These are phyloP conservation scores for Micractinium sp. DNA, from an alignment of 139 green algal species.

Conservation along the genomic window DNA sequence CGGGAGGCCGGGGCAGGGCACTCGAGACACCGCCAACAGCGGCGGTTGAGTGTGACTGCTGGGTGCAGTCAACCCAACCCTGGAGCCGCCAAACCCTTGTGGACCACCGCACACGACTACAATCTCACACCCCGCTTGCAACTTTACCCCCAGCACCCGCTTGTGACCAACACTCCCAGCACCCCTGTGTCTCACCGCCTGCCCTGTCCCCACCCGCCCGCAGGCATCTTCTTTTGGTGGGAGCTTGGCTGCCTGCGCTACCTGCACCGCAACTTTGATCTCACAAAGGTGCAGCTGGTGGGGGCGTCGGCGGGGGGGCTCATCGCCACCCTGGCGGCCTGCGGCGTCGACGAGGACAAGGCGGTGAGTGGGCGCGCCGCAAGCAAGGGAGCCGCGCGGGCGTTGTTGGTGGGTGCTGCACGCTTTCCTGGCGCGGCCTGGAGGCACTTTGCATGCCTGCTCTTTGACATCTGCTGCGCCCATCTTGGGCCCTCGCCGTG, in stretches of 20 bases:
- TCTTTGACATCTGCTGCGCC: not conserved
- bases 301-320: slow-evolving; percentile 57
- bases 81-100: too few species aligned
- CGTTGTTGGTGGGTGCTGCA: not conserved
- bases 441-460: not conserved
- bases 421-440: too few species aligned
- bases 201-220: too few species aligned
- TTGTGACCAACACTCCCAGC: too few species aligned
- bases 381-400: slow-evolving; percentile 9
- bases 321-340: slow-evolving; percentile 45
- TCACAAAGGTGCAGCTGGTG: slow-evolving; percentile 42
- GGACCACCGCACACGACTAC: too few species aligned
- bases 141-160: too few species aligned
- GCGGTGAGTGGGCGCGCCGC: slow-evolving; percentile 31
- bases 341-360: slow-evolving; percentile 50
- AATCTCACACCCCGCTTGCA: too few species aligned
- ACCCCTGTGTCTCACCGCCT: too few species aligned
- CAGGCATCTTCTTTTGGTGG: slow-evolving; percentile 37
- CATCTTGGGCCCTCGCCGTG: not conserved
- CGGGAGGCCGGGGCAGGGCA: not conserved
- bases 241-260: slow-evolving; percentile 37
- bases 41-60: too few species aligned
- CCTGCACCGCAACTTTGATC: slow-evolving; percentile 46
- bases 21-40: too few species aligned
- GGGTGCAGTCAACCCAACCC: too few species aligned